A percentile compares a stretch with the other conserved stretches of the same genome.
phyloP scores from a whole-genome alignment of 1,284 basidiomycete genomes.

The Mycena sp. region DNA sequence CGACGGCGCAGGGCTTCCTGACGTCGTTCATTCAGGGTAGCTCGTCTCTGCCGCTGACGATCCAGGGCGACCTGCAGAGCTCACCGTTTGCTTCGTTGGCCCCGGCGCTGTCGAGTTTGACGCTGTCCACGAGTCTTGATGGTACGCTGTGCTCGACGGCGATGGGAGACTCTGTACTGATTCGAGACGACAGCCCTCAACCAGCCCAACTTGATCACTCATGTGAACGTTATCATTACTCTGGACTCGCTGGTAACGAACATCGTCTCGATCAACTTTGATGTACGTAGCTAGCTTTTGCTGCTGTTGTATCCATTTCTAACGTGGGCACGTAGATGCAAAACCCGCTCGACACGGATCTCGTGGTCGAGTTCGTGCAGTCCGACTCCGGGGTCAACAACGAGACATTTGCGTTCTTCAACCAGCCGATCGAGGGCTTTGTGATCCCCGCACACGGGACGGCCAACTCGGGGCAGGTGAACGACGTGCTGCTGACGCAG shows the following conservation, averaged over 20 bases:
- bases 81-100: constrained; percentile 72
- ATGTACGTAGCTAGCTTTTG: constrained; percentile 47
- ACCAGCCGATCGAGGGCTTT: constrained; percentile 60
- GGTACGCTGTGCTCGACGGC: constrained; percentile 34
- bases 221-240: constrained; percentile 63
- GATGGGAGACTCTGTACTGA: background rate
- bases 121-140: constrained; percentile 55
- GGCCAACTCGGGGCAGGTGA: constrained; percentile 63
- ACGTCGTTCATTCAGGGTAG: constrained; percentile 63
- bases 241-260: constrained; percentile 59
- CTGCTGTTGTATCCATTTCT: background rate
- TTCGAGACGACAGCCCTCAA: constrained; percentile 42
- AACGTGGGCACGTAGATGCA: constrained; percentile 46
- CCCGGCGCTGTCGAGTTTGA: constrained; percentile 65
- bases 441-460: constrained; percentile 65
- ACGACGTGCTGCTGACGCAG: constrained; percentile 64
- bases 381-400: constrained; percentile 62
- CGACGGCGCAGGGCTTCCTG: constrained; percentile 68
- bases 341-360: constrained; percentile 67
- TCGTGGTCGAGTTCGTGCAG: constrained; percentile 66
- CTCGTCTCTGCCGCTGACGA: constrained; percentile 57
- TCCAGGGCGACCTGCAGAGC: constrained; percentile 67
- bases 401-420: constrained; percentile 64
- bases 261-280: constrained; percentile 62
- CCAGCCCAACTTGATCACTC: constrained; percentile 50